A percentile compares a stretch with the other conserved stretches of the same genome.
Evolutionary conservation across 2,329 filamentous ascomycete genomes (phyloP).

Genomic region (Aspergillus pseudotamarii): DNA sequence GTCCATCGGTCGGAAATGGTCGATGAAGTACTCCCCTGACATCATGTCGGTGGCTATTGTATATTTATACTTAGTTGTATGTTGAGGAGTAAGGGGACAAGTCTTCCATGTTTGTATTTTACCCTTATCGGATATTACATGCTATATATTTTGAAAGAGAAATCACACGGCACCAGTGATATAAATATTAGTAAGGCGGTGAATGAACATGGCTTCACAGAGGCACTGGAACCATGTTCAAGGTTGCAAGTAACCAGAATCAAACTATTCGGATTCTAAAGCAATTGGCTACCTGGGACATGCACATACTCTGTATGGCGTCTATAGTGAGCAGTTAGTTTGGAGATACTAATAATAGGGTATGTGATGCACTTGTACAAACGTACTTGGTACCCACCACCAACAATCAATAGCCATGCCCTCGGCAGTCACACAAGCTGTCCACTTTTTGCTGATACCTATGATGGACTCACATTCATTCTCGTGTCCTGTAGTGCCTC

Average conservation of each 20-base stretch:
- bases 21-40: neutral
- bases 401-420: neutral
- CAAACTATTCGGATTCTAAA: no score
- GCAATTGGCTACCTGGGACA: neutral
- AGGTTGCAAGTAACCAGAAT: neutral
- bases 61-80: neutral
- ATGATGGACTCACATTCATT: no score
- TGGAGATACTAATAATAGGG: neutral
- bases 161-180: neutral
- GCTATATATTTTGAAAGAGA: neutral
- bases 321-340: neutral
- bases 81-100: neutral
- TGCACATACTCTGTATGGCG: no score
- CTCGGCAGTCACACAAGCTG: neutral
- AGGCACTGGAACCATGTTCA: no score
- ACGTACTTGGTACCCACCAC: neutral
- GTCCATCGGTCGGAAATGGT: neutral
- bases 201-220: no score
- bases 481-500: no score
- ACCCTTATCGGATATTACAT: neutral
- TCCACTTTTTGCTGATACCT: neutral
- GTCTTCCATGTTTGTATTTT: neutral
- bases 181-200: no score
- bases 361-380: neutral
- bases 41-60: neutral